A percentile compares a stretch with the other conserved stretches of the same genome.
These are phyloP conservation scores for Dactylonectria macrodidyma DNA, from an alignment of 2,329 filamentous ascomycete species.

Conservation along the genomic window DNA sequence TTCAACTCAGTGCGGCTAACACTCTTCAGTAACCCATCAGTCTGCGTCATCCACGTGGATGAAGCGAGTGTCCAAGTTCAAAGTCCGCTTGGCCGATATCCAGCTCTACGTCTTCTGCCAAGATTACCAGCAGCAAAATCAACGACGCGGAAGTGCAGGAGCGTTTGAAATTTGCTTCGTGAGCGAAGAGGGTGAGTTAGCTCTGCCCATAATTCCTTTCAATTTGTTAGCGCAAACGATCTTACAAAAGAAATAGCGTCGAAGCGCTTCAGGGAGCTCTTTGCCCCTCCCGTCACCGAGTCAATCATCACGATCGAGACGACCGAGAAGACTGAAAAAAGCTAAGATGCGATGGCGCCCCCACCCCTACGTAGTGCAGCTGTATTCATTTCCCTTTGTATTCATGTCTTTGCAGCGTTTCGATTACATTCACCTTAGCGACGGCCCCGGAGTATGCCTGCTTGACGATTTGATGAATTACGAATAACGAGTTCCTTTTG, in stretches of 20 bases:
- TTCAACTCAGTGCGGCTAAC: neutral
- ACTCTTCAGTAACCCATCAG: conserved; percentile 65
- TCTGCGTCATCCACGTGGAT: conserved; percentile 66
- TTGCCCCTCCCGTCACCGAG: conserved; percentile 47
- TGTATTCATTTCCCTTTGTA: conserved; percentile 19
- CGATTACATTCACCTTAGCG: conserved; percentile 37
- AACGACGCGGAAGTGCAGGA: conserved; percentile 63
- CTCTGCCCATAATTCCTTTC: neutral
- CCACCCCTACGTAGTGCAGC: conserved; percentile 12
- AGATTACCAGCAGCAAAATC: conserved; percentile 67
- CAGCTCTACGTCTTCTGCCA: conserved; percentile 72
- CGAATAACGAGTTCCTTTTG: conserved; percentile 44
- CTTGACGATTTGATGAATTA: conserved; percentile 44
- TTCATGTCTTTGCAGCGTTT: conserved; percentile 34
- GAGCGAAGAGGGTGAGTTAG: conserved; percentile 55
- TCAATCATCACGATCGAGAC: conserved; percentile 26
- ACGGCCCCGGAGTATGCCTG: conserved; percentile 31
- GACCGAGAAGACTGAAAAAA: conserved; percentile 33
- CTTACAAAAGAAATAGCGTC: conserved; percentile 38
- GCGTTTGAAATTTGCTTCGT: conserved; percentile 68
- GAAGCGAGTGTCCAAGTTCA: conserved; percentile 60
- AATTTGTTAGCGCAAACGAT: conserved; percentile 12
- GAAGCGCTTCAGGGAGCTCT: conserved; percentile 59
- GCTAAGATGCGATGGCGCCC: conserved; percentile 9
- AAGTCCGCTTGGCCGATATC: conserved; percentile 68